These are phyloP conservation scores for Diacronema lutheri DNA, from an alignment of 78 protist species.

Conservation along the genomic window DNA sequence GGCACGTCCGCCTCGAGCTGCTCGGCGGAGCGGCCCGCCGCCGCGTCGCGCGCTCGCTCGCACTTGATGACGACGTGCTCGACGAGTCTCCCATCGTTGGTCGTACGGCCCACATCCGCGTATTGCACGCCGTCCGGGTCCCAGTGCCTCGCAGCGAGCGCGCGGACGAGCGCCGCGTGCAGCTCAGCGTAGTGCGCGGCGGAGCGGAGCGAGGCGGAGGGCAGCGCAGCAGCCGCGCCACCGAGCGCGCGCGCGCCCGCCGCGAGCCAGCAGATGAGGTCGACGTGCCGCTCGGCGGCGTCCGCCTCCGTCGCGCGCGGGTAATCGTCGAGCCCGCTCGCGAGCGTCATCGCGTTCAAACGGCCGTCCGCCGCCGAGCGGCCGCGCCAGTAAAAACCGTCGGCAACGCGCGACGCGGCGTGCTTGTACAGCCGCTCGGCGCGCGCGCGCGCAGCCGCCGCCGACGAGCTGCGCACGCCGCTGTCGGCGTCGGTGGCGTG, in stretches of 20 bases:
- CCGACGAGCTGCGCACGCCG: no score
- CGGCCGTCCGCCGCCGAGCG: not conserved
- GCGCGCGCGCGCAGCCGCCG: no score
- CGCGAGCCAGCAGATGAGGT: constrained; percentile 76
- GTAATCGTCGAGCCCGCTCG: constrained; percentile 87
- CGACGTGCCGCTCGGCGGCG: constrained; percentile 72
- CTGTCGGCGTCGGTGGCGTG: no score
- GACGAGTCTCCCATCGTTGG: not conserved
- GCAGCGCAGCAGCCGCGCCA: no score
- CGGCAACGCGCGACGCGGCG: not conserved
- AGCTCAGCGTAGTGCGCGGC: not conserved
- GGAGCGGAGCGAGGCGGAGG: not conserved
- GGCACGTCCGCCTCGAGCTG: not conserved
- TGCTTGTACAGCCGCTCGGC: no score
- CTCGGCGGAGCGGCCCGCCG: not conserved
- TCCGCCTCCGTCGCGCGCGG: constrained; percentile 61
- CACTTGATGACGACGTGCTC: not conserved
- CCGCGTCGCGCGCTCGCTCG: not conserved
- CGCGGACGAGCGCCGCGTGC: not conserved
- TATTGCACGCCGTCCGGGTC: not conserved
- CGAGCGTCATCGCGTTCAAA: constrained; percentile 50
- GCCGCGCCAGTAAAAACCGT: constrained; percentile 77
- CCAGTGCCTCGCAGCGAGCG: constrained; percentile 23
- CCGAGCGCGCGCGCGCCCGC: not conserved
- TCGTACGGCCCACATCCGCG: not conserved